These are phyloP conservation scores for Rhodocollybia butyracea DNA, from an alignment of 768 basidiomycete genomes.

Conservation along the genomic window DNA sequence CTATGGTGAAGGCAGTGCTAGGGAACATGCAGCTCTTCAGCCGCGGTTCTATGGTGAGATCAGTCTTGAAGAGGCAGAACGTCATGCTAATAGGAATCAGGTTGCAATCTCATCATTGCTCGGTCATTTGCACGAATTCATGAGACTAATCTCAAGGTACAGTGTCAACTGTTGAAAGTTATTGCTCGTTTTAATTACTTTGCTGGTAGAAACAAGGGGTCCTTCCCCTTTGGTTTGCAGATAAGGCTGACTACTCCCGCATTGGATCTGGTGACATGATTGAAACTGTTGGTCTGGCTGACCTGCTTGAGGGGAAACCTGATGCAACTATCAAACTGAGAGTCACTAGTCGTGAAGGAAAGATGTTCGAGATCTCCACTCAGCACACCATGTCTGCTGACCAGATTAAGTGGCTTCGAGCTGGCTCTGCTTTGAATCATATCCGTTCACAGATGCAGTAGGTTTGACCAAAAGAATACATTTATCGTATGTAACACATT, in stretches of 20 bases:
- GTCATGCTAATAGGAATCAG: conserved; percentile 28
- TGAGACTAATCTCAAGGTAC: conserved; percentile 92
- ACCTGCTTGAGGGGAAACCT: conserved; percentile 51
- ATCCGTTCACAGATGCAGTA: conserved; percentile 61
- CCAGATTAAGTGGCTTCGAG: conserved; percentile 86
- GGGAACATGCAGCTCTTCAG: conserved; percentile 96
- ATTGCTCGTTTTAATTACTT: neutral
- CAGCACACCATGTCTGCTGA: conserved; percentile 90
- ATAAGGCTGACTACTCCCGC: conserved; percentile 80
- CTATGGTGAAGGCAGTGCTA: conserved; percentile 96
- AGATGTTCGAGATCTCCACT: conserved; percentile 63
- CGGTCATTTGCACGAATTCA: conserved; percentile 97
- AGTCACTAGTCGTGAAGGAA: conserved; percentile 66
- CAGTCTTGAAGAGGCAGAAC: neutral
- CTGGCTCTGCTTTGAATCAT: conserved; percentile 87
- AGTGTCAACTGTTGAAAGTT: neutral
- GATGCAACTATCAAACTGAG: conserved; percentile 49
- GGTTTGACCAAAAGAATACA: no score
- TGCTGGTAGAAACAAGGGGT: conserved; percentile 88
- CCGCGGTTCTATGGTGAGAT: conserved; percentile 84
- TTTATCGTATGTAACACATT: no score
- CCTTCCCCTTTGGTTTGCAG: conserved; percentile 89
- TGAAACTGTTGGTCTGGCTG: conserved; percentile 79
- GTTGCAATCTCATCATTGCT: conserved; percentile 84
- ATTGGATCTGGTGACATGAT: conserved; percentile 82